These are phyloP conservation scores for Xerocomus minutiporus DNA, from an alignment of 1,284 basidiomycete genomes.

Conservation along the genomic window DNA sequence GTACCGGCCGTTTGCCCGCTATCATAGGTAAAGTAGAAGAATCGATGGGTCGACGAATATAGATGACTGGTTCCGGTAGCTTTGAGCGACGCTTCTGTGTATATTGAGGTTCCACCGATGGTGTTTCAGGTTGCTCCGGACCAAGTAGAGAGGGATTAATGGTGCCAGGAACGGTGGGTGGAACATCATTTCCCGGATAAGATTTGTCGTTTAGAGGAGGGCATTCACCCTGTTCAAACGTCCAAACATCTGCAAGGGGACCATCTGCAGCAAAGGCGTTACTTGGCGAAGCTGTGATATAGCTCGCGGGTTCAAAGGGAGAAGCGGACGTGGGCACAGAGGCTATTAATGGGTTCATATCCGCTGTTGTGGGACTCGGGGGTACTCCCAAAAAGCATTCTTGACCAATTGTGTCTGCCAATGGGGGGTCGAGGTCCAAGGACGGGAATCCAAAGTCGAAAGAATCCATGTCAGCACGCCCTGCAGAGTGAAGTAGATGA, in stretches of 20 bases:
- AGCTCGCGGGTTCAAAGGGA: conserved; percentile 1
- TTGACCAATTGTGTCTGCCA: conserved; percentile 4
- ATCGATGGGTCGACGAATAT: conserved; percentile 28
- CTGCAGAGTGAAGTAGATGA: conserved; percentile 3
- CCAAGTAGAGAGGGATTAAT: conserved; percentile 32
- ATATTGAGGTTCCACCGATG: background rate
- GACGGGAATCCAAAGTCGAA: conserved; percentile 6
- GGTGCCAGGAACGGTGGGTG: conserved; percentile 11
- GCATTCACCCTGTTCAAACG: conserved; percentile 6
- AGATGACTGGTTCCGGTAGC: conserved; percentile 27
- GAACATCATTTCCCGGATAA: background rate
- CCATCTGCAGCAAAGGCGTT: conserved; percentile 2
- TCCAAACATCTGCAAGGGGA: conserved; percentile 10
- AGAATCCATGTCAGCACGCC: background rate
- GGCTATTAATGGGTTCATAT: background rate
- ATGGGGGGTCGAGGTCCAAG: conserved; percentile 6
- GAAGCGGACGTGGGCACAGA: background rate
- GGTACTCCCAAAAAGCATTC: conserved; percentile 29
- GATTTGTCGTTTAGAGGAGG: background rate
- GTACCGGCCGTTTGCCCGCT: conserved; percentile 26
- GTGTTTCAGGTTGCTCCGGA: conserved; percentile 4
- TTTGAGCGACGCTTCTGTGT: conserved; percentile 9
- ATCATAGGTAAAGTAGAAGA: conserved; percentile 18
- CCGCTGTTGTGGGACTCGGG: conserved; percentile 20
- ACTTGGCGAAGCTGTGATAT: conserved; percentile 4